phyloP scores from a whole-genome alignment of 179 eudicot genomes.

The Silene noctiflora region DNA sequence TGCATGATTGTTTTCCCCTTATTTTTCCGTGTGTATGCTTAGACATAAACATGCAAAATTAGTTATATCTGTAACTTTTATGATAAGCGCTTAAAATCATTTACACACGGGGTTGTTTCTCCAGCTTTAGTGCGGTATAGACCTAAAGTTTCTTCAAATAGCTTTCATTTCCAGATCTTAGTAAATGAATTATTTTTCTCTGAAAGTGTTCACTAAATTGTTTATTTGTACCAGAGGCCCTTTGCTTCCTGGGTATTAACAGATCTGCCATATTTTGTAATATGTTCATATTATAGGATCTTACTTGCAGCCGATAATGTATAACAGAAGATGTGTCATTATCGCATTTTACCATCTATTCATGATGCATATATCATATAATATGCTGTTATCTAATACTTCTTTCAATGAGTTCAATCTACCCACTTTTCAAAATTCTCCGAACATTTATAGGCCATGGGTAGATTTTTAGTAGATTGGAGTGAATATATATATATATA shows the following conservation, averaged over 20 bases:
- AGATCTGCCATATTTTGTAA: neutral
- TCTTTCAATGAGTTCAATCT: too few relatives aligned
- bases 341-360: neutral
- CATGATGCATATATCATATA: neutral
- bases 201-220: neutral
- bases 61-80: neutral
- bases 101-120: neutral
- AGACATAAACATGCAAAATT: neutral
- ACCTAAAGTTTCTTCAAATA: neutral
- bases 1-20: conserved; percentile 1
- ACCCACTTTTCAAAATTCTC: too few relatives aligned
- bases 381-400: neutral
- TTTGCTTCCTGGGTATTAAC: neutral
- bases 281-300: neutral
- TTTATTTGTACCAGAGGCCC: neutral
- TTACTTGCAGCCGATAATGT: neutral
- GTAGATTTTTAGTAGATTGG: too few relatives aligned
- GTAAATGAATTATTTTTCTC: neutral
- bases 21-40: neutral
- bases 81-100: neutral
- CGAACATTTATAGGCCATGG: too few relatives aligned
- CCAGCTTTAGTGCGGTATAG: neutral
- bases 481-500: too few relatives aligned
- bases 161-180: neutral
- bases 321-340: neutral